These are phyloP conservation scores for Trichosporon asahii DNA, from an alignment of 1,284 basidiomycete species.

Conservation along the genomic window DNA sequence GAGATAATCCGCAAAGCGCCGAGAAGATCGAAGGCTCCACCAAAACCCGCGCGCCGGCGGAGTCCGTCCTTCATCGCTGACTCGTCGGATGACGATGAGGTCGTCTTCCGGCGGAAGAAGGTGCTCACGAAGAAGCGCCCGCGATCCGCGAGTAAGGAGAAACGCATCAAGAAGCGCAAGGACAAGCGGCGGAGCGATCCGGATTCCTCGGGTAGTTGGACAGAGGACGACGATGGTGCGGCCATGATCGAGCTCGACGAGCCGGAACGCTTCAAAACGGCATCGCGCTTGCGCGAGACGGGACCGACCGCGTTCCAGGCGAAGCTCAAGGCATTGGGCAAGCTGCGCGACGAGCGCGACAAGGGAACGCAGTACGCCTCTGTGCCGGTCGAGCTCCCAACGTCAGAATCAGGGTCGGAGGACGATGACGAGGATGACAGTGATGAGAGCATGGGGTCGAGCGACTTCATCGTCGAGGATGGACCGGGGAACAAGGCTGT, in stretches of 20 bases:
- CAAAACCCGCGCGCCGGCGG: too few species aligned
- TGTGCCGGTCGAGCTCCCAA: neutral
- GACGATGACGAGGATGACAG: conserved; percentile 27
- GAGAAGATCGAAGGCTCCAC: neutral
- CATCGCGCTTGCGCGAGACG: conserved; percentile 42
- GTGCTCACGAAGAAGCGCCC: neutral
- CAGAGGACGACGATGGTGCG: conserved; percentile 54
- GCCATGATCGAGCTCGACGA: conserved; percentile 58
- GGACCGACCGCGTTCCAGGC: conserved; percentile 34
- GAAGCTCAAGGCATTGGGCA: conserved; percentile 38
- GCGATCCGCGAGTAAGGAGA: neutral
- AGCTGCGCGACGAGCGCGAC: conserved; percentile 23
- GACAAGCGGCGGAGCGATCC: neutral
- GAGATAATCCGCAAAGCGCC: neutral
- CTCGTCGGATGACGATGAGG: neutral
- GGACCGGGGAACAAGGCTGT: conserved; percentile 53
- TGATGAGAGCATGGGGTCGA: conserved; percentile 19
- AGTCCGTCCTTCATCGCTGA: neutral
- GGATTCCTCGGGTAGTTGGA: neutral
- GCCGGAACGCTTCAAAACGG: conserved; percentile 54
- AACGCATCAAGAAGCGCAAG: neutral
- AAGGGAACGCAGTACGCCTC: conserved; percentile 4
- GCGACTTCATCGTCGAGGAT: conserved; percentile 69
- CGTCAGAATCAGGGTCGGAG: conserved; percentile 38
- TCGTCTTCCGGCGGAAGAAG: neutral